Base-by-base conservation (phyloP, 345 rosid species). In the Schrenkiella parvula region DNA sequence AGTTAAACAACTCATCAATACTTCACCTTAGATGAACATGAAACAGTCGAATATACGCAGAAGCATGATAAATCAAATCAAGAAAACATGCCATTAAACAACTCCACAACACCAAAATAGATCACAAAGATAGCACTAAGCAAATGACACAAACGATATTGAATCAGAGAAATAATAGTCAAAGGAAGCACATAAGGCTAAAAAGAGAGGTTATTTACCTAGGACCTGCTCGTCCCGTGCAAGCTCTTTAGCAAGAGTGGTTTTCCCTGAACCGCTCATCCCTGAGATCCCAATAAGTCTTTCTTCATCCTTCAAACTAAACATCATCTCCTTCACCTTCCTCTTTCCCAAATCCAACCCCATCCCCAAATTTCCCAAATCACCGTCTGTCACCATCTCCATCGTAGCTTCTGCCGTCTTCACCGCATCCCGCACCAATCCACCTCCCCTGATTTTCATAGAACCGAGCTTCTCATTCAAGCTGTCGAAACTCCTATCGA, bases 291-390 rank as follows among this genome's bases (percentile, higher is more conserved):
- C 97, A 32, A 87, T 68, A 75, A 91, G 82, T 32, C 57, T 44
- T 7, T 28, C 64, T 0, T 66, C 74, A 70, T 71, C 86, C 0
- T 7, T 53, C 31, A 21, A 22, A 8, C 82, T 77, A 41, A 80
- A 71, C 26, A 93, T 8, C 95, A 87, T 82, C 73, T 91, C 89
- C 80, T 88, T 83, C 62, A 91, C 97, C 41, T 79, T 84, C 78
- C 22, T 84, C 84, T 83, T 91, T 18, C 92, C 97, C 34, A 80
- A 67, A 34, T 85, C 85, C 76, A 89, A 64, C 4, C 88, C 87
- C 0, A 61, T 34, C 11, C 83, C 82, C 4, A 82, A 29, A 62
- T 64, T 68, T 9, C 48, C 89, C 9, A 81, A 53, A 59, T 52
- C 61, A 31, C 68, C 74, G 1, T 69, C 66, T 0, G 11, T 23